Evolutionary conservation across 345 rosid species (phyloP), one percentile per base, ranked within the genome.

Genomic region (Anastatica hierochuntica): DNA sequence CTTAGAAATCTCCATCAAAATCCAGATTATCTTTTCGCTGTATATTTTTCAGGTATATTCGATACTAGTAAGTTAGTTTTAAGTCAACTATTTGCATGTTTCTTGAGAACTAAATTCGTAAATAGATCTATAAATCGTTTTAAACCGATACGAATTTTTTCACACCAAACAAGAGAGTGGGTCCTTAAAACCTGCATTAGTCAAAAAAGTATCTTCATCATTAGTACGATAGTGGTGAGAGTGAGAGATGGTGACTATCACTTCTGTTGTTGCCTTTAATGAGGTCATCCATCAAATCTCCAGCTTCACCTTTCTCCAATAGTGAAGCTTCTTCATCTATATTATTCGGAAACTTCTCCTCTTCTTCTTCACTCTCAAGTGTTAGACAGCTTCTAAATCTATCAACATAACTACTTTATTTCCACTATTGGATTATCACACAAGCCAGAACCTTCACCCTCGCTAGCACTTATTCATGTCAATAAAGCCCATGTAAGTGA

Each of bases 121-220:
- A n/a, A n/a, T n/a, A n/a, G n/a, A n/a, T n/a, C n/a, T n/a, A n/a
- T n/a, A n/a, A n/a, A n/a, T n/a, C n/a, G n/a, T n/a, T n/a, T n/a
- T n/a, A n/a, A n/a, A n/a, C n/a, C n/a, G n/a, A n/a, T n/a, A n/a
- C n/a, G n/a, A n/a, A n/a, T n/a, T n/a, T n/a, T n/a, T n/a, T n/a
- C n/a, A n/a, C n/a, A n/a, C 96, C 69, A 90, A 90, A 96, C 98
- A 84, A 20, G 74, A 62, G 57, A 89, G 90, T 3, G 51, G 69
- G 57, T 64, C 63, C 9, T 56, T 41, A 1, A 35, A 43, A 55
- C 33, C 57, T 48, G 39, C 44, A 31, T 64, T 44, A 10, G 63
- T 40, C 1, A 57, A 31, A 41, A 63, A 56, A 54, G 47, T 58
- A 42, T 62, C 72, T 49, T 66, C 78, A 50, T 71, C 75, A 43